Percentiles rank a stretch among this genome's conserved stretches.
Evolutionary conservation across 345 rosid species (phyloP).

Genomic region (Eucalyptus polybractea): DNA sequence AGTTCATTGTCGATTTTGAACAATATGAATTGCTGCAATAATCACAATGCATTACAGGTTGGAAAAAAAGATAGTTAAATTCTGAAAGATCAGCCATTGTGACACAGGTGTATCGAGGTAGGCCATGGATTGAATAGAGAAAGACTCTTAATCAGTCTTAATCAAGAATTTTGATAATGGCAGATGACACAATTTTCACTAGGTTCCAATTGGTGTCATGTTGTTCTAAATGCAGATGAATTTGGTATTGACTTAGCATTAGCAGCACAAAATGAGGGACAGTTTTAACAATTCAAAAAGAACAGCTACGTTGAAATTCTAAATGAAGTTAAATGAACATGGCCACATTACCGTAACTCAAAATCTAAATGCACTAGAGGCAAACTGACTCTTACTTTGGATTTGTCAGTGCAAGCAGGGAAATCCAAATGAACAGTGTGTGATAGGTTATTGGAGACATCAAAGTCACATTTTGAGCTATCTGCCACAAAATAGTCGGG

Average conservation of each 20-base stretch:
- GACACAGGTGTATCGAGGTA: background rate
- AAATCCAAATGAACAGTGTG: slow-evolving; percentile 21
- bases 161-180: background rate
- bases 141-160: background rate
- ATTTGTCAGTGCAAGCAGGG: slow-evolving; percentile 16
- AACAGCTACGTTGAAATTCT: background rate
- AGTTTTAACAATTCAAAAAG: background rate
- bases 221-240: background rate
- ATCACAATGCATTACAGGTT: background rate
- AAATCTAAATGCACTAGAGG: background rate
- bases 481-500: slow-evolving; percentile 29
- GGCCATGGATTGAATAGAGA: background rate
- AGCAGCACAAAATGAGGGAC: background rate
- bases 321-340: background rate
- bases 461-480: slow-evolving; percentile 34
- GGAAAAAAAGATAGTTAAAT: background rate
- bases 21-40: slow-evolving; percentile 38
- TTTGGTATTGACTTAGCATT: background rate
- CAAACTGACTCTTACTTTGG: background rate
- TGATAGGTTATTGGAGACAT: slow-evolving; percentile 17
- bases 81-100: background rate
- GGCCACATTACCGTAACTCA: background rate
- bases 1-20: slow-evolving; percentile 45
- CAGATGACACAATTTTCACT: background rate
- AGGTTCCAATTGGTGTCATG: background rate